Evolutionary conservation across 2,329 filamentous ascomycete genomes (phyloP).

Genomic region (Aspergillus fumigatus): DNA sequence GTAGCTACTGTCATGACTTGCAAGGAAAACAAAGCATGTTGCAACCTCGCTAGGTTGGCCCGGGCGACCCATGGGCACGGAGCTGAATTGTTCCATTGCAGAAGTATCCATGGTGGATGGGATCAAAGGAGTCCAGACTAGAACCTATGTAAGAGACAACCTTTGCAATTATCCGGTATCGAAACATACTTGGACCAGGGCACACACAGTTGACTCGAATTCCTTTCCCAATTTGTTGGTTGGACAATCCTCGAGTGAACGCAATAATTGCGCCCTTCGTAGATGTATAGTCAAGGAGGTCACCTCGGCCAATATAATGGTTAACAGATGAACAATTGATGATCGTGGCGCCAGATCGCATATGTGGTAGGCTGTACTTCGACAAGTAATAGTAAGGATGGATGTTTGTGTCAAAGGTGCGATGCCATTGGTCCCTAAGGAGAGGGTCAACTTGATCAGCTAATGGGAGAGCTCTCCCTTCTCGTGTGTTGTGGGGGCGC

Average conservation of each 20-base stretch:
- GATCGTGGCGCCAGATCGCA: slow-evolving; percentile 69
- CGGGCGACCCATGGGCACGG: slow-evolving; percentile 69
- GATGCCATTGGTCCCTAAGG: slow-evolving; percentile 67
- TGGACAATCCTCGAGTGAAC: slow-evolving; percentile 72
- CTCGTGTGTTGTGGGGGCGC: neutral
- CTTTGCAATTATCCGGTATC: neutral
- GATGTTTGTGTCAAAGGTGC: slow-evolving; percentile 80
- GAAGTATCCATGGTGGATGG: slow-evolving; percentile 66
- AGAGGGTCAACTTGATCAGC: neutral
- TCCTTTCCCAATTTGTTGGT: slow-evolving; percentile 66
- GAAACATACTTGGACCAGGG: slow-evolving; percentile 57
- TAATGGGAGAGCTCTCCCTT: neutral
- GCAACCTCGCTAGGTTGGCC: slow-evolving; percentile 79
- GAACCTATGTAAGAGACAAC: slow-evolving; percentile 2
- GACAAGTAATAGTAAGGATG: slow-evolving; percentile 76
- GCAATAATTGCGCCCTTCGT: slow-evolving; percentile 70
- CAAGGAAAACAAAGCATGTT: slow-evolving; percentile 76
- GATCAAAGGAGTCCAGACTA: slow-evolving; percentile 71
- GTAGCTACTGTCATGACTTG: slow-evolving; percentile 66
- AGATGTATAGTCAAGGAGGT: slow-evolving; percentile 76
- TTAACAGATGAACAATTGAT: slow-evolving; percentile 86
- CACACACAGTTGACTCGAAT: slow-evolving; percentile 74
- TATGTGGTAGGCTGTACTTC: slow-evolving; percentile 71
- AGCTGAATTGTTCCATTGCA: slow-evolving; percentile 67
- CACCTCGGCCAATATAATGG: slow-evolving; percentile 73